Base-by-base conservation (phyloP, 768 basidiomycete species). In the Mycena crocata region DNA sequence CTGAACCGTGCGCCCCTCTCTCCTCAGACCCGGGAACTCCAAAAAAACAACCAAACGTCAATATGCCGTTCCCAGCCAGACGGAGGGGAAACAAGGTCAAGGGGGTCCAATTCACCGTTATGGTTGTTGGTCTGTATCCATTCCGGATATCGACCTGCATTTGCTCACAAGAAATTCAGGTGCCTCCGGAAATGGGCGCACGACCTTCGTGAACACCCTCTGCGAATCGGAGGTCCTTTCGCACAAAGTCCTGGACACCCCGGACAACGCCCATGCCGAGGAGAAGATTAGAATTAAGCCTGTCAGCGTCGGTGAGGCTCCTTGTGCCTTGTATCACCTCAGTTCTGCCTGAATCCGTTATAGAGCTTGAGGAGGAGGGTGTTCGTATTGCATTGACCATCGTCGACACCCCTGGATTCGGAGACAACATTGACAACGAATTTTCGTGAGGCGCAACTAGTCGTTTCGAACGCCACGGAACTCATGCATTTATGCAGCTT, bases 361-460 rank as follows among this genome's bases (percentile, higher is more conserved):
- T 76, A 92, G 94, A 97, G 79, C 87, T 97, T 58, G 94, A 96
- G 72, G 94, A 97, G 77, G 94, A 97, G 72, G 94, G 94, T 23
- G 89, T 95, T 45, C 89, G 95, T 66, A 94, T 97, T 75, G 92
- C 93, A 10, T 82, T 97, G 70, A 96, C 94, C 12, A 89, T 97
- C 63, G 93, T 97, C 42, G 95, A 97, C 78, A 97, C 94, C 9
- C 94, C 94, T 61, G 94, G 95, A 24, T 97, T 97, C 71, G 94
- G 94, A 23, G 92, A 94, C 80, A 92, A 90, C 76, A 93, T 96
- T 72, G 93, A 96, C 83, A 96, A 95, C 77, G 92, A 94, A 76
- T 87, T 89, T 75, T 86, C 91, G 94, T 95, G 73, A 71, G 92
- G 39, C 32, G 23, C 65, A 26, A 32, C 24, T 2, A 10, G 42